phyloP scores from a whole-genome alignment of 805 yeast species.

The Kazachstania bromeliacearum region DNA sequence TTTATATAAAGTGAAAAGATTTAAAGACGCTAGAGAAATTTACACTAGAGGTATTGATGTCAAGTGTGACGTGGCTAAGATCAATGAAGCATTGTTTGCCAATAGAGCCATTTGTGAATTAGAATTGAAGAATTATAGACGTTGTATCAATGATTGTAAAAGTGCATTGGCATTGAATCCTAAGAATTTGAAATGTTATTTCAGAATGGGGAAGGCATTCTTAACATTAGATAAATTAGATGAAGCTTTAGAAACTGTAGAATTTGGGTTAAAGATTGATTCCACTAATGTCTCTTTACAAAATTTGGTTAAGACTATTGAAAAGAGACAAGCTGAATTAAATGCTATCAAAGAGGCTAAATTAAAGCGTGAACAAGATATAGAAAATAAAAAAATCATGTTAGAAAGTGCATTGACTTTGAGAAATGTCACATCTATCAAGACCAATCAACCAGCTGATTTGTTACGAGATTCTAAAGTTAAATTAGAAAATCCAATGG shows the following conservation, averaged over 20 bases:
- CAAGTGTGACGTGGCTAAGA: slow-evolving; percentile 44
- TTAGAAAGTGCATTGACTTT: slow-evolving; percentile 51
- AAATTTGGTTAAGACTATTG: slow-evolving; percentile 35
- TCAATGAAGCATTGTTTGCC: slow-evolving; percentile 55
- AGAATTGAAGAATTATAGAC: slow-evolving; percentile 74
- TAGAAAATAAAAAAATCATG: slow-evolving; percentile 34
- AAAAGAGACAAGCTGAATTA: slow-evolving; percentile 30
- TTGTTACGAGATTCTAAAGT: slow-evolving; percentile 44
- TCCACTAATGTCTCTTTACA: slow-evolving; percentile 48
- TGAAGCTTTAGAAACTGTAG: slow-evolving; percentile 60
- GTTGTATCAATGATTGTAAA: slow-evolving; percentile 79
- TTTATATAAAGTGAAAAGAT: slow-evolving; percentile 61
- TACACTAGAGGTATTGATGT: slow-evolving; percentile 76
- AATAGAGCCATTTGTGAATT: slow-evolving; percentile 91
- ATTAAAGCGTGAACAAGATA: slow-evolving; percentile 20
- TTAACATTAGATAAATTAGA: slow-evolving; percentile 54
- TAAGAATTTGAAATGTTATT: slow-evolving; percentile 72
- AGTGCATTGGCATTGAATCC: slow-evolving; percentile 58
- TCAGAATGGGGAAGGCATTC: slow-evolving; percentile 75
- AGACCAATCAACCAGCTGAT: slow-evolving; percentile 47
- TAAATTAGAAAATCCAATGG: slow-evolving; percentile 52
- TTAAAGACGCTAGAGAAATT: slow-evolving; percentile 63
- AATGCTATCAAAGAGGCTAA: slow-evolving; percentile 23
- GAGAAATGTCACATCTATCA: slow-evolving; percentile 45
- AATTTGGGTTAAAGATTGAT: slow-evolving; percentile 58